Evolutionary conservation across 192 early-diverging fungal species (phyloP).

Genomic region (Phycomyces nitens): DNA sequence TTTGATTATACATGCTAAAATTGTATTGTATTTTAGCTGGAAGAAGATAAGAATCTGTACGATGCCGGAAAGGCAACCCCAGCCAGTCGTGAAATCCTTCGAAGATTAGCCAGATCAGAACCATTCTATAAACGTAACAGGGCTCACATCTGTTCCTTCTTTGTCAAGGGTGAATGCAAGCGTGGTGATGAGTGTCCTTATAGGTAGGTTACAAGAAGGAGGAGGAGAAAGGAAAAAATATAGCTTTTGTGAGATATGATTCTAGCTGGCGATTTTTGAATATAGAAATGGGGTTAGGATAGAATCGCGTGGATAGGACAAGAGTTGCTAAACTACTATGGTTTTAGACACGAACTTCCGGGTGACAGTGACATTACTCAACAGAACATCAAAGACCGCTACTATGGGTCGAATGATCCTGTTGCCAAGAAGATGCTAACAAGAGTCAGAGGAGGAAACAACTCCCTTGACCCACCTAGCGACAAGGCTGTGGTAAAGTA

Average conservation of each 20-base stretch:
- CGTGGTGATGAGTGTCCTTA: slow-evolving; percentile 95
- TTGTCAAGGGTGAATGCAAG: slow-evolving; percentile 90
- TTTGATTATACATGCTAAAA: too few species aligned
- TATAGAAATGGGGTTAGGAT: too few species aligned
- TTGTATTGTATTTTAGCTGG: slow-evolving; percentile 31
- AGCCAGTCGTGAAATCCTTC: slow-evolving; percentile 70
- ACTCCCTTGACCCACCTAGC: slow-evolving; percentile 59
- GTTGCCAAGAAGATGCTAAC: slow-evolving; percentile 82
- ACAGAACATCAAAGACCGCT: slow-evolving; percentile 94
- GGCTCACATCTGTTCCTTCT: slow-evolving; percentile 94
- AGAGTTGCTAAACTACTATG: neutral
- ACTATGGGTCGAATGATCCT: slow-evolving; percentile 92
- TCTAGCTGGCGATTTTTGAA: neutral
- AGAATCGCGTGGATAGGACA: neutral
- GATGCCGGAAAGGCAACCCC: slow-evolving; percentile 68
- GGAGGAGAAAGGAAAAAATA: neutral
- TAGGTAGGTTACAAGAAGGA: slow-evolving; percentile 30
- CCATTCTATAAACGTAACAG: slow-evolving; percentile 92
- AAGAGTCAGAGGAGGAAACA: slow-evolving; percentile 46
- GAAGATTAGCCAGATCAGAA: slow-evolving; percentile 76
- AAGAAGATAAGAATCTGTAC: slow-evolving; percentile 37
- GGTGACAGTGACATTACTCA: slow-evolving; percentile 77
- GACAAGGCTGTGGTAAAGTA: slow-evolving; percentile 69
- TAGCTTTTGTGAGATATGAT: neutral
- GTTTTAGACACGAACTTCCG: slow-evolving; percentile 82